Percentiles rank a stretch among this genome's conserved stretches.
Conservation (phyloP, 768 basidiomycete genomes). For the Psilocybe cubensis region DNA sequence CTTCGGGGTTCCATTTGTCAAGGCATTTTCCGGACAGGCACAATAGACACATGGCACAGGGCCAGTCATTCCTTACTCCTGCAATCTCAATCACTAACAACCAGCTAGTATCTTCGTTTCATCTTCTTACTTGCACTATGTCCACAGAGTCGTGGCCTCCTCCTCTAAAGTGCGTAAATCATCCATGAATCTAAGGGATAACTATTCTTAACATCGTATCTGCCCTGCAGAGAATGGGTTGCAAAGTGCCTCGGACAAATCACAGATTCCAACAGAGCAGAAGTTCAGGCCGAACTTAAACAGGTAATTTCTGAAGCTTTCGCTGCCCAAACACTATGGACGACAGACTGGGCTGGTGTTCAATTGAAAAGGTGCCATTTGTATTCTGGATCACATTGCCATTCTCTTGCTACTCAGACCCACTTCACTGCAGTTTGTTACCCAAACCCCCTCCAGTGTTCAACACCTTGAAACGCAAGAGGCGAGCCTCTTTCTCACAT, state of each 20-base stretch:
- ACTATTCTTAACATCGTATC: background rate
- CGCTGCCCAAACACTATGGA: conserved; percentile 80
- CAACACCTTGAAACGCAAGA: conserved; percentile 69
- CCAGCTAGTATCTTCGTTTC: background rate
- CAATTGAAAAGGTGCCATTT: conserved; percentile 81
- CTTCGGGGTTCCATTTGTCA: conserved; percentile 8
- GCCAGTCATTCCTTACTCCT: background rate
- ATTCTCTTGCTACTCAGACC: conserved; percentile 20
- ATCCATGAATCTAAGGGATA: background rate
- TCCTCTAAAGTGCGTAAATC: conserved; percentile 64
- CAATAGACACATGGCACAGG: conserved; percentile 6
- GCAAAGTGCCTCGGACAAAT: conserved; percentile 92
- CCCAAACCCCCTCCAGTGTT: conserved; percentile 60
- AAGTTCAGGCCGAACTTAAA: conserved; percentile 94
- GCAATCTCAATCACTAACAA: background rate
- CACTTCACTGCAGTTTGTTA: conserved; percentile 46
- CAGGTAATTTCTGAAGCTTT: conserved; percentile 96
- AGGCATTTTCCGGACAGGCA: background rate
- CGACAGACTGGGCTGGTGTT: conserved; percentile 91
- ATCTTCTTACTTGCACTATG: conserved; percentile 40
- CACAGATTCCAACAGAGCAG: conserved; percentile 82
- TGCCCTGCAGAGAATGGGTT: conserved; percentile 81
- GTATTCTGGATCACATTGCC: conserved; percentile 4
- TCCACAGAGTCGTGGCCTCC: conserved; percentile 83
- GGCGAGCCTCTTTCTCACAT: conserved; percentile 48